These are phyloP conservation scores for Taiwanofungus camphoratus DNA, from an alignment of 1,284 basidiomycete species.

Conservation along the genomic window DNA sequence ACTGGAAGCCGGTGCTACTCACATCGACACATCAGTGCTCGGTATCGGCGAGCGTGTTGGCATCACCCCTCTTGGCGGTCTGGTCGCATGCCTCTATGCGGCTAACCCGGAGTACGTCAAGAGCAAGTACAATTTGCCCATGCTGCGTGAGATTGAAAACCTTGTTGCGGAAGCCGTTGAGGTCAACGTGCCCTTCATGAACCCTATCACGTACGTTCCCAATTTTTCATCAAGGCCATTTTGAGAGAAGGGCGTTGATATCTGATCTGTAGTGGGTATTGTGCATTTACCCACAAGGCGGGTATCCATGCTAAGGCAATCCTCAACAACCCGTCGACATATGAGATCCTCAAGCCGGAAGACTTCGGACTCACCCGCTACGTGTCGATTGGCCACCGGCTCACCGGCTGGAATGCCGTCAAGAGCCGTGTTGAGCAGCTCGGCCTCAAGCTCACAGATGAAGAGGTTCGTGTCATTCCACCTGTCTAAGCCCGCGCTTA, in stretches of 20 bases:
- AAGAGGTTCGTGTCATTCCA: slow-evolving; percentile 67
- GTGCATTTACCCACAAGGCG: slow-evolving; percentile 99
- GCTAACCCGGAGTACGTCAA: slow-evolving; percentile 99
- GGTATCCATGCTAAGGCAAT: slow-evolving; percentile 99
- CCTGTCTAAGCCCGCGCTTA: no score
- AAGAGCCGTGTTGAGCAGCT: slow-evolving; percentile 99
- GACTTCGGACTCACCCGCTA: slow-evolving; percentile 98
- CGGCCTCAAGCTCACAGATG: slow-evolving; percentile 80
- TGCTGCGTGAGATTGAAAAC: slow-evolving; percentile 99
- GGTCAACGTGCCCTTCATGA: slow-evolving; percentile 97
- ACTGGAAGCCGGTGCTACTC: slow-evolving; percentile 97
- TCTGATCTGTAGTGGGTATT: slow-evolving; percentile 73
- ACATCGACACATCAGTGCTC: slow-evolving; percentile 95
- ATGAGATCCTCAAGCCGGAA: slow-evolving; percentile 96
- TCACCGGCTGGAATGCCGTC: slow-evolving; percentile 98
- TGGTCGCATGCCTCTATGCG: slow-evolving; percentile 95
- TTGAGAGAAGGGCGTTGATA: background rate
- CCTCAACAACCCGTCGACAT: slow-evolving; percentile 98
- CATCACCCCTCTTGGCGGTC: slow-evolving; percentile 96
- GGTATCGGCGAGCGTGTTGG: slow-evolving; percentile 99
- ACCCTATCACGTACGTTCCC: slow-evolving; percentile 73
- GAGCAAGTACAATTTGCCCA: slow-evolving; percentile 96
- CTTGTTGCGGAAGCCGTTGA: slow-evolving; percentile 98
- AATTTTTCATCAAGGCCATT: background rate
- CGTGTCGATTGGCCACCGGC: slow-evolving; percentile 95